Percentiles rank a stretch among this genome's conserved stretches.
These are phyloP conservation scores for Acer yangbiense DNA, from an alignment of 345 rosid genomes.

Conservation along the genomic window DNA sequence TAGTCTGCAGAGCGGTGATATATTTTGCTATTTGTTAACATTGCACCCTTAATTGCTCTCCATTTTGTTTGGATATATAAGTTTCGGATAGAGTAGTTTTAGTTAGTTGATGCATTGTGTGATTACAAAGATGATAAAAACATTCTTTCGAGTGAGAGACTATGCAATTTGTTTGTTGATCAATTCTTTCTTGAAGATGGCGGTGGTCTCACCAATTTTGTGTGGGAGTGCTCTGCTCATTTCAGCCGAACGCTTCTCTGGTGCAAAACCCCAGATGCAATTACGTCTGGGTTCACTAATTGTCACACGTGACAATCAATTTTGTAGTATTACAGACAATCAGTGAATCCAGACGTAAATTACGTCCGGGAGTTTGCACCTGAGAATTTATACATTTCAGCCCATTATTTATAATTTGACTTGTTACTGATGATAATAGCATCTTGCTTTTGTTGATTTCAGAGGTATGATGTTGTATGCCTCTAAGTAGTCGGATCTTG, in stretches of 20 bases:
- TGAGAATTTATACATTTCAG: too few relatives aligned
- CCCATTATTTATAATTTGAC: too few relatives aligned
- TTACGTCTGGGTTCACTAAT: too few relatives aligned
- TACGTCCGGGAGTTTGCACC: too few relatives aligned
- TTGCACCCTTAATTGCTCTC: too few relatives aligned
- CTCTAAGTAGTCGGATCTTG: neutral
- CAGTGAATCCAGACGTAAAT: too few relatives aligned
- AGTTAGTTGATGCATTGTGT: neutral
- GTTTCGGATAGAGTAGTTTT: neutral
- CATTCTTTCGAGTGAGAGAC: neutral
- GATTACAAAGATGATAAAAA: neutral
- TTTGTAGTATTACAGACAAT: too few relatives aligned
- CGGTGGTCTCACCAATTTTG: neutral
- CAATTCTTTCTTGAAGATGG: neutral
- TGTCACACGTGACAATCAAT: too few relatives aligned
- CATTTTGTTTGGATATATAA: neutral
- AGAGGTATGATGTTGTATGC: neutral
- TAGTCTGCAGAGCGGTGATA: neutral
- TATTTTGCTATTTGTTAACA: too few relatives aligned
- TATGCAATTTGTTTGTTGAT: neutral
- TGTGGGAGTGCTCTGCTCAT: neutral
- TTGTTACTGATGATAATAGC: neutral
- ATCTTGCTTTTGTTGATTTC: neutral
- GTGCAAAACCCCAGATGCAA: too few relatives aligned
- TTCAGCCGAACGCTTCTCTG: neutral